Conservation (phyloP, 2,329 filamentous ascomycete genomes). For the Aspergillus flavus region DNA sequence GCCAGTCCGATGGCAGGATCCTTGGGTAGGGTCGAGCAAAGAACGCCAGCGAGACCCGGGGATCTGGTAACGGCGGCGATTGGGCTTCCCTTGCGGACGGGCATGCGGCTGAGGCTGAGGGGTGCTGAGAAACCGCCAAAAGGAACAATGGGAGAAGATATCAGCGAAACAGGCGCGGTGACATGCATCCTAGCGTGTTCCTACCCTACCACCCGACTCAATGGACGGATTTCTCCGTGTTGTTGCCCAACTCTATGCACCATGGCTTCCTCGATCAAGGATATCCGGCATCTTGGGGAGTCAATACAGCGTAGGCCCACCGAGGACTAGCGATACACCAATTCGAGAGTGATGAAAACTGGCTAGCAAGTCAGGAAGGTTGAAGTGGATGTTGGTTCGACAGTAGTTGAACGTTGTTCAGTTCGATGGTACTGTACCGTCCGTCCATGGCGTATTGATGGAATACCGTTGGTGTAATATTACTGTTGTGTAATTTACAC, state of each 20-base stretch:
- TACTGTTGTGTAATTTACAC: neutral
- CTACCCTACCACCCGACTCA: neutral
- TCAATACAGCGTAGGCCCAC: neutral
- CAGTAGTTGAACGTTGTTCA: neutral
- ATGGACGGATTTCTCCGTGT: neutral
- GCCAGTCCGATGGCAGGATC: neutral
- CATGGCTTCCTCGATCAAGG: neutral
- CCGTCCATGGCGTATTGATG: neutral
- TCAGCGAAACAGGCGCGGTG: constrained; percentile 9
- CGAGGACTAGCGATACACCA: neutral
- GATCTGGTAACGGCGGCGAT: constrained; percentile 11
- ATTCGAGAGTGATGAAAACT: neutral
- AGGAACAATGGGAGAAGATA: neutral
- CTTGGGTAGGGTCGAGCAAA: neutral
- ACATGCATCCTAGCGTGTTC: neutral
- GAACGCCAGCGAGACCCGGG: constrained; percentile 3
- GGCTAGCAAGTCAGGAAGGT: neutral
- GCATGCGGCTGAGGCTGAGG: neutral
- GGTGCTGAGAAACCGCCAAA: neutral
- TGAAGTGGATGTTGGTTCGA: neutral
- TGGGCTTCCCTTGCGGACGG: constrained; percentile 4
- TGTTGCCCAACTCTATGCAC: neutral
- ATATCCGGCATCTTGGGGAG: neutral
- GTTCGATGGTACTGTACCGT: no score
- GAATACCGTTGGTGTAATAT: neutral